Base-by-base conservation (phyloP, 192 early-diverging fungal species). In the Chytriomyces confervae region DNA sequence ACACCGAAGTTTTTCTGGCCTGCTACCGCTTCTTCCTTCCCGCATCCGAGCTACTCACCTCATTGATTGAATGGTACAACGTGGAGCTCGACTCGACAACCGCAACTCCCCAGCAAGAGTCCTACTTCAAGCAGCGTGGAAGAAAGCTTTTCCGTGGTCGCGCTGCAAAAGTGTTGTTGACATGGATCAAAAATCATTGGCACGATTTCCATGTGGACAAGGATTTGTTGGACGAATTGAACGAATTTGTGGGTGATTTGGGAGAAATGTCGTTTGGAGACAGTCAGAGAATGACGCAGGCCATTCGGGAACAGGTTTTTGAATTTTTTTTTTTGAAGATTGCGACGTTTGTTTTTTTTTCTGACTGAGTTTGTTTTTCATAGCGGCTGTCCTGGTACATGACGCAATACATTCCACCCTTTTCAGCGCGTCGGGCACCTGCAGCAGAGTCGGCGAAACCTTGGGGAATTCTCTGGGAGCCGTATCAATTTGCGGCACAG, bases 121-220 rank as follows among this genome's bases (percentile, higher is more conserved):
- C 68, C 2, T 84, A 84, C 69, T 78, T 86, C 60, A 77, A 80
- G 50, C 62, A 51, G 1, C 80, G 81, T 51, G 53, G 83, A 53
- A 76, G 80, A 16, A 84, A 81, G 44, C 69, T 77, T 24, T 86
- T 89, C 47, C 85, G 86, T 61, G 48, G 76, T 11, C 77, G 88
- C 18, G 80, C 82, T 27, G 71, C 85, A 10, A 53, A 77, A 27
- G 77, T 83, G 11, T 50, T 89, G 8, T 47, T 89, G 73, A 74
- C 78, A 10, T 89, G 88, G 88, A 79, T 89, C 53, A 87, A 83
- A 66, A 87, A 87, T 66, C 84, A 87, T 66, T 89, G 88, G 88
- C 80, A 83, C 47, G 88, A 89, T 76, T 89, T 89, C 75, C 83
- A 85, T 62, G 67, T 49, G 4, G 77, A 82, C 62, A 48, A 44